A percentile compares a stretch with the other conserved stretches of the same genome.
phyloP scores from a whole-genome alignment of 2,329 filamentous ascomycete genomes.

The Zymoseptoria ardabiliae region DNA sequence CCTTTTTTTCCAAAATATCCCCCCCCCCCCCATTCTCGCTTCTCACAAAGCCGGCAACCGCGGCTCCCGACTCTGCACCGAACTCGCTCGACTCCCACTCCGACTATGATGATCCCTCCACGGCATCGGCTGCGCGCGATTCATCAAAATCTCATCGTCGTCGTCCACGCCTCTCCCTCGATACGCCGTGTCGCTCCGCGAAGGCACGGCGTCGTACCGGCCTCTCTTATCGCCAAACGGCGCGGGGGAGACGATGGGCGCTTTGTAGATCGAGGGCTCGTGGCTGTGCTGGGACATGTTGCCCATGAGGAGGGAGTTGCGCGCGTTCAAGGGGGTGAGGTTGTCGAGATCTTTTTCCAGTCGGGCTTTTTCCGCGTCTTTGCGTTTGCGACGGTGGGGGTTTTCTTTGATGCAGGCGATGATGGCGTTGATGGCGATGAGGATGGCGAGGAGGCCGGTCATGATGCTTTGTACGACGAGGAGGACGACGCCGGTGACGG shows the following conservation, averaged over 20 bases:
- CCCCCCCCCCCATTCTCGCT: no score
- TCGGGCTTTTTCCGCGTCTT: conserved; percentile 80
- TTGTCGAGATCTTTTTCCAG: conserved; percentile 60
- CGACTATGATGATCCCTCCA: conserved; percentile 13
- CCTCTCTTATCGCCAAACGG: conserved; percentile 25
- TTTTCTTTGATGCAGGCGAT: conserved; percentile 78
- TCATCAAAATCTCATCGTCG: conserved; percentile 25
- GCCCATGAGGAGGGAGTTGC: conserved; percentile 75
- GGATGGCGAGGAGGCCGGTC: conserved; percentile 73
- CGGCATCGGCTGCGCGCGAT: conserved; percentile 28
- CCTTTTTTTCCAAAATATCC: no score
- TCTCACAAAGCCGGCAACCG: conserved; percentile 22
- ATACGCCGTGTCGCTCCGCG: background rate
- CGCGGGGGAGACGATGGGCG: conserved; percentile 23
- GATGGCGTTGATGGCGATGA: conserved; percentile 84
- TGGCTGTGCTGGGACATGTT: conserved; percentile 34
- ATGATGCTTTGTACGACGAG: conserved; percentile 85
- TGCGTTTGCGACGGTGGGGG: conserved; percentile 79
- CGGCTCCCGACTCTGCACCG: conserved; percentile 16
- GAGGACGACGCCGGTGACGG: conserved; percentile 83
- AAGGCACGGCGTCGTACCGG: conserved; percentile 27
- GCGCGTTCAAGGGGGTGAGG: conserved; percentile 78
- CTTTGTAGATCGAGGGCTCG: conserved; percentile 32
- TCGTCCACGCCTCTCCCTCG: background rate
- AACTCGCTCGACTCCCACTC: conserved; percentile 4